phyloP scores from a whole-genome alignment of 2,329 filamentous ascomycete species.

The Plectosphaerella cucumerina region DNA sequence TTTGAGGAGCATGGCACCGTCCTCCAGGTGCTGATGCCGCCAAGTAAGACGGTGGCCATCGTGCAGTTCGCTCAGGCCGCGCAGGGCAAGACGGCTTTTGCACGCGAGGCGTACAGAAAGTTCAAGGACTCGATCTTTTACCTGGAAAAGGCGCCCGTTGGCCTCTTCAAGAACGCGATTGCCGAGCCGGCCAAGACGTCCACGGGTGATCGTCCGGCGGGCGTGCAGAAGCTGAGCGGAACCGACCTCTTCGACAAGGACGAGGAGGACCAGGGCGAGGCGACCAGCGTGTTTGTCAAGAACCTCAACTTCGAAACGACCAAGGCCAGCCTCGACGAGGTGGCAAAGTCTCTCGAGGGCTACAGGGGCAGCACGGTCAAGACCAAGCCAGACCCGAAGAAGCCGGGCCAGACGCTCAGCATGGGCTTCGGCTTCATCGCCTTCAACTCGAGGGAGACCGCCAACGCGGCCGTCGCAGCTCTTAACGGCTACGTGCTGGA shows the following conservation, averaged over 20 bases:
- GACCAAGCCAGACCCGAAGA: constrained; percentile 90
- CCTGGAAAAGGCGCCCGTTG: constrained; percentile 86
- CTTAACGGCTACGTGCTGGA: constrained; percentile 91
- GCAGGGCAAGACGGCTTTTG: constrained; percentile 80
- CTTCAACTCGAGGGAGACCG: constrained; percentile 73
- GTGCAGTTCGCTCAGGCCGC: constrained; percentile 78
- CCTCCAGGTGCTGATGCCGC: constrained; percentile 82
- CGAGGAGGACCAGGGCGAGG: constrained; percentile 55
- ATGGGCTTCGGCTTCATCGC: constrained; percentile 98
- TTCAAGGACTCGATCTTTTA: constrained; percentile 90
- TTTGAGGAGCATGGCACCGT: constrained; percentile 86
- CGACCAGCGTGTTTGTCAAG: constrained; percentile 84
- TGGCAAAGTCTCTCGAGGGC: constrained; percentile 77
- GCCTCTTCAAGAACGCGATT: constrained; percentile 55
- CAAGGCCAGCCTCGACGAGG: constrained; percentile 67
- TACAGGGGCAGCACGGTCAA: constrained; percentile 89
- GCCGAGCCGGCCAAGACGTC: neutral
- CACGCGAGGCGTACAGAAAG: constrained; percentile 80
- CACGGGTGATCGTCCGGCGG: constrained; percentile 24
- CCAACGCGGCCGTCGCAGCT: constrained; percentile 72
- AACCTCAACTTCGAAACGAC: constrained; percentile 93
- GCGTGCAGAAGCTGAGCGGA: constrained; percentile 60
- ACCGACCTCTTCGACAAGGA: constrained; percentile 63
- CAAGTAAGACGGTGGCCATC: constrained; percentile 88
- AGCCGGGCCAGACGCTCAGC: constrained; percentile 79